These are phyloP conservation scores for Heterobasidion irregulare DNA, from an alignment of 1,284 basidiomycete species.

Conservation along the genomic window DNA sequence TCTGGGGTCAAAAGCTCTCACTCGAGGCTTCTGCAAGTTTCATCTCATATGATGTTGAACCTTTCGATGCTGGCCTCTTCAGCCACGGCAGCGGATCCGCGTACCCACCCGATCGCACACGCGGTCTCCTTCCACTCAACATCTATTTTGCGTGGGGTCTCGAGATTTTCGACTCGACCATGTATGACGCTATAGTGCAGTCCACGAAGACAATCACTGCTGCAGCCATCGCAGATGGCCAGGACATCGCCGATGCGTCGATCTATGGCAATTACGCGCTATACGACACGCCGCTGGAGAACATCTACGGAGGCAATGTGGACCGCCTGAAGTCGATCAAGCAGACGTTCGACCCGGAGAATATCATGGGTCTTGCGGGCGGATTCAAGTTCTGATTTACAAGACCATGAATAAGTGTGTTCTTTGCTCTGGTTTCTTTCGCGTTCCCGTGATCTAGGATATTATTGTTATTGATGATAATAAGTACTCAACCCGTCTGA, in stretches of 20 bases:
- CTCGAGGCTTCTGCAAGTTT: slow-evolving; percentile 13
- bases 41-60: slow-evolving; percentile 6
- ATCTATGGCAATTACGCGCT: slow-evolving; percentile 22
- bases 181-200: slow-evolving; percentile 8
- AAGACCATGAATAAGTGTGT: no score
- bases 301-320: slow-evolving; percentile 16
- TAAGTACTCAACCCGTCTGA: no score
- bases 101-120: slow-evolving; percentile 12
- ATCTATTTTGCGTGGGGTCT: slow-evolving; percentile 10
- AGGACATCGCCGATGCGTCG: slow-evolving; percentile 15
- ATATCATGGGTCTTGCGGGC: slow-evolving; percentile 16
- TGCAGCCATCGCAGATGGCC: slow-evolving; percentile 13
- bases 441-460: no score
- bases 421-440: no score
- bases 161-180: slow-evolving; percentile 2
- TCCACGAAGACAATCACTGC: slow-evolving; percentile 1
- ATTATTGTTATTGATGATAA: no score
- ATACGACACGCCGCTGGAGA: slow-evolving; percentile 13
- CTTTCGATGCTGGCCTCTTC: slow-evolving; percentile 6
- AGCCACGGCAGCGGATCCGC: slow-evolving; percentile 10
- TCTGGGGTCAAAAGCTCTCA: slow-evolving; percentile 9
- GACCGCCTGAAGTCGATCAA: slow-evolving; percentile 12
- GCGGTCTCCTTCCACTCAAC: slow-evolving; percentile 10
- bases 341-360: slow-evolving; percentile 11
- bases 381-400: slow-evolving; percentile 16